phyloP scores from a whole-genome alignment of 306 rosid species.

The Trifolium subterraneum region DNA sequence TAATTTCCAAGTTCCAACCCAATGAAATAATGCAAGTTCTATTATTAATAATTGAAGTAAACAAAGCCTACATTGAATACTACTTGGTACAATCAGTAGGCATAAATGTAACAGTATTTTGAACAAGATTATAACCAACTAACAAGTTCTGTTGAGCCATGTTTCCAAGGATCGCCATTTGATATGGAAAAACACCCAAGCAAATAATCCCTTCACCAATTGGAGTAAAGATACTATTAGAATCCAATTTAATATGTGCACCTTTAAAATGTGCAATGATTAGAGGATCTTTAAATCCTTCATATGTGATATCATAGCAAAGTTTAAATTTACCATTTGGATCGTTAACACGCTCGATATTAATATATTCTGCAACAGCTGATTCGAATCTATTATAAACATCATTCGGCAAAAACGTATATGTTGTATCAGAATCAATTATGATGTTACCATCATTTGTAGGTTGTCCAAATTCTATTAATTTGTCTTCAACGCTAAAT shows the following conservation, averaged over 20 bases:
- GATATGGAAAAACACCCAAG: constrained; percentile 36
- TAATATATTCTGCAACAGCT: background rate
- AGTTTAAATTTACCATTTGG: background rate
- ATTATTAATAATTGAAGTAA: background rate
- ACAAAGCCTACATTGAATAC: background rate
- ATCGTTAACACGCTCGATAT: background rate
- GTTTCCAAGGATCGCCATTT: constrained; percentile 51
- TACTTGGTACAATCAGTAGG: constrained; percentile 41
- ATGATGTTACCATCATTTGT: constrained; percentile 11
- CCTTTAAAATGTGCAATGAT: constrained; percentile 50
- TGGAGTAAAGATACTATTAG: constrained; percentile 40
- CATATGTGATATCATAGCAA: background rate
- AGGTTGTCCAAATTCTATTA: background rate
- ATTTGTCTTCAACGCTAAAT: constrained; percentile 10
- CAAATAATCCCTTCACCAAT: constrained; percentile 37
- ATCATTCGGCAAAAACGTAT: background rate
- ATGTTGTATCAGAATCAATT: background rate
- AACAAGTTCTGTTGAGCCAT: constrained; percentile 52
- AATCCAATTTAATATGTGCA: constrained; percentile 44
- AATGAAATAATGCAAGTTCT: background rate
- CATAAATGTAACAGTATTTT: constrained; percentile 50
- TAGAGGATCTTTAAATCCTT: background rate
- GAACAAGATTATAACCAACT: constrained; percentile 58
- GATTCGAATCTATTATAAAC: background rate
- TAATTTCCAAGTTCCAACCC: no score